These are phyloP conservation scores for Rhizopus sp. DNA, from an alignment of 371 early-diverging fungal genomes.

Conservation along the genomic window DNA sequence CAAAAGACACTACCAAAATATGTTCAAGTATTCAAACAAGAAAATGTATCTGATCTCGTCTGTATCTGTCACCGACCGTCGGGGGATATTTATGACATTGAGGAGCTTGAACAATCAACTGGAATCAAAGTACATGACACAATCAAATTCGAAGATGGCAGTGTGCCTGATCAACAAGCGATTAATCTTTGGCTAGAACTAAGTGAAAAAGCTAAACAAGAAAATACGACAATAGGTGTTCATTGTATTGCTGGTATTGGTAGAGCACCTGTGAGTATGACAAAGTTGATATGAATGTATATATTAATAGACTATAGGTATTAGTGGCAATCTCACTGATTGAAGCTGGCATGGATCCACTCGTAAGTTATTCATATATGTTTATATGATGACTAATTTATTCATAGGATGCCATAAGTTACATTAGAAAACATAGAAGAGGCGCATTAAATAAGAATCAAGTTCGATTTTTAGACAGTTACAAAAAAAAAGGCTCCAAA, in stretches of 20 bases:
- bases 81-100: slow-evolving; percentile 53
- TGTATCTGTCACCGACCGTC: slow-evolving; percentile 56
- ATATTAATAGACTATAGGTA: slow-evolving; percentile 25
- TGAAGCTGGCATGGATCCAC: slow-evolving; percentile 70
- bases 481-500: not conserved
- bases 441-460: slow-evolving; percentile 72
- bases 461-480: slow-evolving; percentile 56
- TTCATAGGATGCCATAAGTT: slow-evolving; percentile 59
- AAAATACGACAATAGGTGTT: slow-evolving; percentile 53
- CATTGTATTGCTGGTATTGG: slow-evolving; percentile 78
- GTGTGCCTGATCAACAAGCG: slow-evolving; percentile 42
- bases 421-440: slow-evolving; percentile 59
- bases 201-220: slow-evolving; percentile 34
- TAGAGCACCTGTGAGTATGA: slow-evolving; percentile 63
- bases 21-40: slow-evolving; percentile 45
- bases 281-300: not conserved
- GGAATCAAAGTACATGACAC: slow-evolving; percentile 60
- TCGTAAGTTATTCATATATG: slow-evolving; percentile 32
- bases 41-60: slow-evolving; percentile 55
- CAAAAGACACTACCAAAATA: slow-evolving; percentile 46
- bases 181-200: slow-evolving; percentile 44
- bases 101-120: slow-evolving; percentile 36
- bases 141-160: slow-evolving; percentile 66
- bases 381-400: not conserved
- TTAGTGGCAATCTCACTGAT: slow-evolving; percentile 66